Conservation (phyloP, 2,329 filamentous ascomycete species). For the Neofusicoccum parvum region DNA sequence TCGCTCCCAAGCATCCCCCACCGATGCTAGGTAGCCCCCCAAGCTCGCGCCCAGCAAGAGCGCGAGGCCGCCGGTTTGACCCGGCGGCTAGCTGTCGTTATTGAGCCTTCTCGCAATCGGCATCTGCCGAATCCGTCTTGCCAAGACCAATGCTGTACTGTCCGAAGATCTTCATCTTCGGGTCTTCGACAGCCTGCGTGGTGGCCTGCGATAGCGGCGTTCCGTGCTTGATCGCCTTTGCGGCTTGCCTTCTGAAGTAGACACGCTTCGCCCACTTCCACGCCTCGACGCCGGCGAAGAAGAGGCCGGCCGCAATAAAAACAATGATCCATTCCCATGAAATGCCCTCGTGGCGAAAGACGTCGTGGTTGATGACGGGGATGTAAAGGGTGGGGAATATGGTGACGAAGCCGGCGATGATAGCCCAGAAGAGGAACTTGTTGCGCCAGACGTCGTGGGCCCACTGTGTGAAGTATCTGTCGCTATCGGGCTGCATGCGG, state of each 20-base stretch:
- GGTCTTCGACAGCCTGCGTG: background rate
- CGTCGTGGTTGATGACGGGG: conserved; percentile 64
- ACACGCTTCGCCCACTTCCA: conserved; percentile 70
- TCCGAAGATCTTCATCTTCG: background rate
- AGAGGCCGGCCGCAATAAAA: conserved; percentile 61
- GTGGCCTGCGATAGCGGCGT: background rate
- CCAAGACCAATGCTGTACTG: background rate
- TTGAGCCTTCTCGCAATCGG: background rate
- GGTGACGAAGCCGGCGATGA: conserved; percentile 48
- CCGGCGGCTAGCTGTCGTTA: conserved; percentile 9
- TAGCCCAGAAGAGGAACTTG: conserved; percentile 59
- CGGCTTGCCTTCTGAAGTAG: conserved; percentile 30
- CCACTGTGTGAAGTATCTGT: conserved; percentile 54
- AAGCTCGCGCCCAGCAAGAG: background rate
- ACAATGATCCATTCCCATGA: conserved; percentile 72
- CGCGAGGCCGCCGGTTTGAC: conserved; percentile 1
- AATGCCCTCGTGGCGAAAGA: conserved; percentile 68
- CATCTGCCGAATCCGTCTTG: background rate
- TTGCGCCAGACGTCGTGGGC: conserved; percentile 70
- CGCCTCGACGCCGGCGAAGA: conserved; percentile 64
- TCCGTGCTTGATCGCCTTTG: background rate
- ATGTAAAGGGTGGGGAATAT: conserved; percentile 62
- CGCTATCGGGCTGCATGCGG: conserved; percentile 48
- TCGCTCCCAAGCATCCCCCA: background rate
- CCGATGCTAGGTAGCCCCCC: background rate